Conservation (phyloP, 371 early-diverging fungal species). For the Basidiobolus meristosporus region DNA sequence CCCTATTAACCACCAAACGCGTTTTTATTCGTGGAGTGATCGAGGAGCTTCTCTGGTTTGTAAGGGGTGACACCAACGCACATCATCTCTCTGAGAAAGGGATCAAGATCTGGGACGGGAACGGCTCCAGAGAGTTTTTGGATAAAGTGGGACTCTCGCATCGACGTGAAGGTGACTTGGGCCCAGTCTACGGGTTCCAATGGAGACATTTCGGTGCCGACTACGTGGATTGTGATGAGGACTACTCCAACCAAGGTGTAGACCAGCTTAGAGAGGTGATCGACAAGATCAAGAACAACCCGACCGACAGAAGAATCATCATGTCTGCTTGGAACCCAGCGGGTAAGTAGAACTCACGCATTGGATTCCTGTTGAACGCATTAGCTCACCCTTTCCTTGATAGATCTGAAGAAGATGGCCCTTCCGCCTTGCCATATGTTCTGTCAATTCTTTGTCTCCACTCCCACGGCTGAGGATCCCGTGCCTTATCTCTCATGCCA, state of each 20-base stretch:
- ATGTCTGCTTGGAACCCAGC: conserved; percentile 98
- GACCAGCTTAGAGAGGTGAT: conserved; percentile 94
- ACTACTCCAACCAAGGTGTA: conserved; percentile 87
- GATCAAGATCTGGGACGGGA: conserved; percentile 96
- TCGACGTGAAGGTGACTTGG: conserved; percentile 85
- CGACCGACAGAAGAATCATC: conserved; percentile 86
- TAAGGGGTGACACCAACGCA: conserved; percentile 85
- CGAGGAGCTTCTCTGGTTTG: conserved; percentile 97
- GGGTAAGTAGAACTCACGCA: conserved; percentile 19
- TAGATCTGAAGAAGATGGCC: conserved; percentile 69
- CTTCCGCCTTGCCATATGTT: conserved; percentile 94
- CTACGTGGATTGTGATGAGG: conserved; percentile 70
- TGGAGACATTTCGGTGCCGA: conserved; percentile 99
- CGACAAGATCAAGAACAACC: conserved; percentile 61
- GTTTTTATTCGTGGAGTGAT: conserved; percentile 80
- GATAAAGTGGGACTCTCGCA: conserved; percentile 67
- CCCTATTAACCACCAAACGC: conserved; percentile 94
- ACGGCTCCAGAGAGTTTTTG: conserved; percentile 83
- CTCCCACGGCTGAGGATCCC: conserved; percentile 19
- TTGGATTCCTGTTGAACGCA: background rate
- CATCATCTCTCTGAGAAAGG: conserved; percentile 59
- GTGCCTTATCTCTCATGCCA: conserved; percentile 63
- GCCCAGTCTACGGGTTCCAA: conserved; percentile 99
- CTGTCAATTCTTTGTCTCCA: conserved; percentile 83
- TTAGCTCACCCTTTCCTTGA: background rate